Conservation (phyloP, 2,329 filamentous ascomycete genomes). For the Xylariaceae sp. region DNA sequence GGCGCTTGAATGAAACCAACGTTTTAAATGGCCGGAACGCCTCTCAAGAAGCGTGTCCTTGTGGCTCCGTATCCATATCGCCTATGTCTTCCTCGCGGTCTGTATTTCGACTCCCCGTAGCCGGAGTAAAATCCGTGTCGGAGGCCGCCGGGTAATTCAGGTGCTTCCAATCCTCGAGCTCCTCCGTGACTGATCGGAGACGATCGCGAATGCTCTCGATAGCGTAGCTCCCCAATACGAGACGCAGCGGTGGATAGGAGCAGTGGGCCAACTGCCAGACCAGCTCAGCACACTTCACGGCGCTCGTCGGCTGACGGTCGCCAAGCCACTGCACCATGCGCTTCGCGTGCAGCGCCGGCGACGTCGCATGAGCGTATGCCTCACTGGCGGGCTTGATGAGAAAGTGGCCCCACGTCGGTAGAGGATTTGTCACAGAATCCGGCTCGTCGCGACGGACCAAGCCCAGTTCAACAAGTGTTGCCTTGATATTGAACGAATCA, state of each 20-base stretch:
- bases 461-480: conserved; percentile 86
- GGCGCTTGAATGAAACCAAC: not conserved
- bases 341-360: conserved; percentile 81
- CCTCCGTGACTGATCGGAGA: conserved; percentile 84
- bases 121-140: conserved; percentile 17
- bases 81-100: conserved; percentile 29
- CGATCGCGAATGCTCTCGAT: conserved; percentile 93
- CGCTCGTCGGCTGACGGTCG: conserved; percentile 86
- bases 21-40: not conserved
- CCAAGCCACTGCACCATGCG: conserved; percentile 93
- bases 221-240: conserved; percentile 88
- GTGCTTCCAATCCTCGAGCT: conserved; percentile 90
- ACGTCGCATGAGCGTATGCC: conserved; percentile 69
- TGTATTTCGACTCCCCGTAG: conserved; percentile 29
- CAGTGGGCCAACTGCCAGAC: conserved; percentile 95
- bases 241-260: conserved; percentile 78
- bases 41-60: conserved; percentile 12
- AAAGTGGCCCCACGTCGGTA: conserved; percentile 88
- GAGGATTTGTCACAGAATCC: conserved; percentile 45
- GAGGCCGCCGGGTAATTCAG: conserved; percentile 57
- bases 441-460: conserved; percentile 82
- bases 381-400: conserved; percentile 80
- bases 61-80: conserved; percentile 17
- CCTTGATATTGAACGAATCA: conserved; percentile 85
- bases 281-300: conserved; percentile 85